A percentile compares a stretch with the other conserved stretches of the same genome.
Evolutionary conservation across 495 filamentous ascomycete genomes (phyloP).

Genomic region (Penicillium dipodomyicola): DNA sequence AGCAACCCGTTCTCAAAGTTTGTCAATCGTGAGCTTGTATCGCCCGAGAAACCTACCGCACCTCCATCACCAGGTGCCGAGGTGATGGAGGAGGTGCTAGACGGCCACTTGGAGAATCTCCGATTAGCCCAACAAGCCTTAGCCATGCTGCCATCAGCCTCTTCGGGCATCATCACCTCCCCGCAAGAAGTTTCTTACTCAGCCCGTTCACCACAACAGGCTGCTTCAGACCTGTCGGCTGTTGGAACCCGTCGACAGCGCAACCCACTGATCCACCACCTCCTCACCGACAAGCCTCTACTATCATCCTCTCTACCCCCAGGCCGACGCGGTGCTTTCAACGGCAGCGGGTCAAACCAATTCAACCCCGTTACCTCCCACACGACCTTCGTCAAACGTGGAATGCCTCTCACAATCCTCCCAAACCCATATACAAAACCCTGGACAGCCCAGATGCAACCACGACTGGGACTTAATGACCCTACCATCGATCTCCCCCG

Average conservation of each 20-base stretch:
- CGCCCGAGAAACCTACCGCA: constrained; percentile 9
- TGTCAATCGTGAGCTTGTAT: constrained; percentile 35
- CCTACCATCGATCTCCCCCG: constrained; percentile 78
- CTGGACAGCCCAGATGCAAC: constrained; percentile 64
- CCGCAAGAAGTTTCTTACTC: constrained; percentile 76
- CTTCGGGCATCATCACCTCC: constrained; percentile 84
- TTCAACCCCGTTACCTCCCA: constrained; percentile 37
- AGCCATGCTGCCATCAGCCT: constrained; percentile 75
- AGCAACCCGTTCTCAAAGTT: constrained; percentile 17
- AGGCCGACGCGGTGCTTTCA: constrained; percentile 48
- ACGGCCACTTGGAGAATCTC: constrained; percentile 70
- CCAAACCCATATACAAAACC: constrained; percentile 60
- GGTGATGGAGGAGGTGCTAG: constrained; percentile 22
- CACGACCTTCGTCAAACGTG: constrained; percentile 82
- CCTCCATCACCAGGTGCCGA: too few species aligned
- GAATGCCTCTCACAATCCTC: constrained; percentile 82
- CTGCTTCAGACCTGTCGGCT: constrained; percentile 50
- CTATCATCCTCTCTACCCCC: constrained; percentile 86
- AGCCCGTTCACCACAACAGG: constrained; percentile 41
- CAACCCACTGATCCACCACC: constrained; percentile 94
- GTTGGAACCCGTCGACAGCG: constrained; percentile 73
- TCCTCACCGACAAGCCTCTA: constrained; percentile 90
- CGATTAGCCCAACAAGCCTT: constrained; percentile 64
- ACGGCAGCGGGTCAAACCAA: too few species aligned
- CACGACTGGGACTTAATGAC: constrained; percentile 65